Evolutionary conservation across 306 rosid species (phyloP).

Genomic region (Vigna nakashimae): DNA sequence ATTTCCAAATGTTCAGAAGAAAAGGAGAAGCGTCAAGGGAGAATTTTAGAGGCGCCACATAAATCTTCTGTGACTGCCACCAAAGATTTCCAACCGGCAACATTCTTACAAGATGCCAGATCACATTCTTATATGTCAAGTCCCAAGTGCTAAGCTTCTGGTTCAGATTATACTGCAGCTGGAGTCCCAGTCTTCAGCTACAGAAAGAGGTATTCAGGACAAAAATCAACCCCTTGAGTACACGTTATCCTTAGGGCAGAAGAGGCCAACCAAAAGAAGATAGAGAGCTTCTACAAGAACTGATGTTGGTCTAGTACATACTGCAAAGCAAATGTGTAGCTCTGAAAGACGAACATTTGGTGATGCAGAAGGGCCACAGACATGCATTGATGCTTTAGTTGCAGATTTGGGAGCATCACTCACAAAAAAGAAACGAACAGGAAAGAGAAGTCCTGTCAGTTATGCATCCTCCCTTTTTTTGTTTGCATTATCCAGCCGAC

Average conservation of each 20-base stretch:
- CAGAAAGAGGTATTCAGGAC: constrained; percentile 48
- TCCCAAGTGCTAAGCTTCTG: constrained; percentile 44
- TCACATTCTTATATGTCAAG: constrained; percentile 44
- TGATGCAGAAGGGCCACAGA: constrained; percentile 41
- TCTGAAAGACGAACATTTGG: constrained; percentile 35
- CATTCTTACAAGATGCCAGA: constrained; percentile 9
- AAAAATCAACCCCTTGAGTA: constrained; percentile 45
- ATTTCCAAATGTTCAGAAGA: constrained; percentile 61
- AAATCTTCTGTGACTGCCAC: constrained; percentile 38
- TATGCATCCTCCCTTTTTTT: constrained; percentile 34
- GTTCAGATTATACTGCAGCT: constrained; percentile 42
- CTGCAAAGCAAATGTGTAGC: constrained; percentile 41
- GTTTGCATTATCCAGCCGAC: too few species aligned
- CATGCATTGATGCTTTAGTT: constrained; percentile 54
- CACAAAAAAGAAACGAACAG: constrained; percentile 62
- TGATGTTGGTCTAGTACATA: constrained; percentile 43
- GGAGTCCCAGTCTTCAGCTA: constrained; percentile 20
- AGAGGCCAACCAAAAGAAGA: constrained; percentile 62
- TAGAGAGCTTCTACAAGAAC: constrained; percentile 54
- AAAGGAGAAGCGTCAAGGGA: constrained; percentile 58
- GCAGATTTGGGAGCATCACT: constrained; percentile 45
- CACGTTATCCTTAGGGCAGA: constrained; percentile 46
- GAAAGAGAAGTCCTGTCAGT: constrained; percentile 45
- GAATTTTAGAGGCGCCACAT: constrained; percentile 27
- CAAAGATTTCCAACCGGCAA: constrained; percentile 36